Evolutionary conservation across 2,329 filamentous ascomycete species (phyloP).

Genomic region (Ophiostoma australiae): DNA sequence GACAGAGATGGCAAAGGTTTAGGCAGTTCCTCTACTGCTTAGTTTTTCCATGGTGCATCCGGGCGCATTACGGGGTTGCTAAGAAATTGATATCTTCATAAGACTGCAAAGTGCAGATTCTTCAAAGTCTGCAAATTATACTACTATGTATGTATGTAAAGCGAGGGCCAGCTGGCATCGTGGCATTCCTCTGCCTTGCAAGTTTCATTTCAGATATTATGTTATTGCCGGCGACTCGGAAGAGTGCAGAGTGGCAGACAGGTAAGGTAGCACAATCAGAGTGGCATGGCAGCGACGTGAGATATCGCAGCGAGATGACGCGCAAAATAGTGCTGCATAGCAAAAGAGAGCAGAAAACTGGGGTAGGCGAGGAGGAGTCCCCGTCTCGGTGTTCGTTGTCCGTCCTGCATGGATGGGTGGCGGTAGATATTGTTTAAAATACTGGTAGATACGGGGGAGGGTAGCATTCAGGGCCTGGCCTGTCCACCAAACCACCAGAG

Average conservation of each 20-base stretch:
- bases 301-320: constrained; percentile 5
- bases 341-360: constrained; percentile 3
- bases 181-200: background rate
- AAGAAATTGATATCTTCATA: background rate
- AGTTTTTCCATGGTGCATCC: constrained; percentile 6
- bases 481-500: background rate
- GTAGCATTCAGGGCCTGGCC: background rate
- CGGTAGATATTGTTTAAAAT: background rate
- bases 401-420: constrained; percentile 7
- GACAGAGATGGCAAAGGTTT: background rate
- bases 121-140: background rate
- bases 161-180: background rate
- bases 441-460: background rate
- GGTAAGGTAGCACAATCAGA: background rate
- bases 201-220: background rate
- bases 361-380: background rate
- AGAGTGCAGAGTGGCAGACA: background rate
- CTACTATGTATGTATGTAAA: background rate
- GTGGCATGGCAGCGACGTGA: background rate
- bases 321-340: background rate
- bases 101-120: background rate
- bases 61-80: constrained; percentile 11
- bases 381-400: constrained; percentile 18
- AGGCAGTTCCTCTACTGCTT: background rate
- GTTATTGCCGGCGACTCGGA: background rate